phyloP scores from a whole-genome alignment of 257 asterid genomes.

The Lavandula angustifolia region DNA sequence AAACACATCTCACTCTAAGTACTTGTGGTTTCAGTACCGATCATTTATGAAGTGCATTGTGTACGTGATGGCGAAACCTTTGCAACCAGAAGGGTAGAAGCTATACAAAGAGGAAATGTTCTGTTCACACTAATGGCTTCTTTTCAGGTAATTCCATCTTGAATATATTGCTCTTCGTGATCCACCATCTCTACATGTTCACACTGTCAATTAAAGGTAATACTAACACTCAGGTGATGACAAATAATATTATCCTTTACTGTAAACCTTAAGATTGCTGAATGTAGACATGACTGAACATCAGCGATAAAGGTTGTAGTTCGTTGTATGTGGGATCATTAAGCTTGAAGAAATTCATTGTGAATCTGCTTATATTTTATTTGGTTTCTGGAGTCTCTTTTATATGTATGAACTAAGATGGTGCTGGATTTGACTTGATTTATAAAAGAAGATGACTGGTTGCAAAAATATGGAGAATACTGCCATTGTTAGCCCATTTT shows the following conservation, averaged over 20 bases:
- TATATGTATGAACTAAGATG: conserved; percentile 5
- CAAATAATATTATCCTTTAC: conserved; percentile 9
- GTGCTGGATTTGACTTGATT: conserved; percentile 13
- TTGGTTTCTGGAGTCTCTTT: conserved; percentile 10
- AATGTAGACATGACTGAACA: conserved; percentile 20
- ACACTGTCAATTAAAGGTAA: conserved; percentile 4
- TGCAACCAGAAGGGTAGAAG: conserved; percentile 96
- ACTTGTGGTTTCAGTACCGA: conserved; percentile 67
- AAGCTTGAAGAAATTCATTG: conserved; percentile 17
- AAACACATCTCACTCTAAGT: conserved; percentile 1
- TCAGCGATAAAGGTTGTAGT: background rate
- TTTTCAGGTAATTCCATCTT: conserved; percentile 69
- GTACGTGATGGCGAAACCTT: conserved; percentile 97
- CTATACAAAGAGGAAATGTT: conserved; percentile 86
- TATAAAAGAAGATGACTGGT: conserved; percentile 3
- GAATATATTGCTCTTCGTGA: conserved; percentile 24
- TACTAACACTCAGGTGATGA: background rate
- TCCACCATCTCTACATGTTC: conserved; percentile 9
- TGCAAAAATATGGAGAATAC: background rate
- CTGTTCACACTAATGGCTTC: conserved; percentile 80
- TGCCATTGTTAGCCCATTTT: conserved; percentile 16
- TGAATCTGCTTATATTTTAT: conserved; percentile 8
- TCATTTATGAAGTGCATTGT: conserved; percentile 85
- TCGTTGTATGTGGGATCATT: background rate
- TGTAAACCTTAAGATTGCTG: background rate